Evolutionary conservation across 2,329 filamentous ascomycete species (phyloP).

Genomic region (Talaromyces sp.): DNA sequence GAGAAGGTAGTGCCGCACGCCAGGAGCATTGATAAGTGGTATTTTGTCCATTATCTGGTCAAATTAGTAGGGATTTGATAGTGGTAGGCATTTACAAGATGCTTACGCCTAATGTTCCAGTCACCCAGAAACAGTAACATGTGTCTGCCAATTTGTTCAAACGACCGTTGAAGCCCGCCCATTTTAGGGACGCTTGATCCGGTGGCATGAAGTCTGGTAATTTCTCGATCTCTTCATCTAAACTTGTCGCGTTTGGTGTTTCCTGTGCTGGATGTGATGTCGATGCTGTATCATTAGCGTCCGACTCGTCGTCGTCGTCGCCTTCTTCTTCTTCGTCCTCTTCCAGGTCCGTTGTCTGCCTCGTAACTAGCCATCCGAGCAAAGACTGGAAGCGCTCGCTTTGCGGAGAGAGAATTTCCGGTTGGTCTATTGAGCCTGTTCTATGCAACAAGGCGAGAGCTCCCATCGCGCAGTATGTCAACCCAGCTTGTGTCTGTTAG

Average conservation of each 20-base stretch:
- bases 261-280: neutral
- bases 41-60: constrained; percentile 56
- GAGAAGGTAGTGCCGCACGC: constrained; percentile 74
- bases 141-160: constrained; percentile 91
- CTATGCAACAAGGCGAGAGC: constrained; percentile 73
- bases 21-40: constrained; percentile 55
- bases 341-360: constrained; percentile 60
- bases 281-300: constrained; percentile 16
- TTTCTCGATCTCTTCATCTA: constrained; percentile 27
- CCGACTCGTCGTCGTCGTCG: constrained; percentile 34
- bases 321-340: constrained; percentile 44
- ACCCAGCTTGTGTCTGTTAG: constrained; percentile 60
- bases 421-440: constrained; percentile 36
- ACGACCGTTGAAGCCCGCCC: constrained; percentile 82
- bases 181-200: constrained; percentile 38
- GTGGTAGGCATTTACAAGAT: neutral
- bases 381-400: constrained; percentile 33
- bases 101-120: constrained; percentile 56
- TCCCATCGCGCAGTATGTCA: constrained; percentile 82
- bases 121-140: constrained; percentile 93
- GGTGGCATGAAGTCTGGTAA: constrained; percentile 27
- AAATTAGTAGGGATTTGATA: neutral
- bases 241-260: constrained; percentile 16
- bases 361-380: constrained; percentile 58
- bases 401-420: constrained; percentile 27